Evolutionary conservation across 2,329 filamentous ascomycete species (phyloP).

Genomic region (Aspergillus piperis): DNA sequence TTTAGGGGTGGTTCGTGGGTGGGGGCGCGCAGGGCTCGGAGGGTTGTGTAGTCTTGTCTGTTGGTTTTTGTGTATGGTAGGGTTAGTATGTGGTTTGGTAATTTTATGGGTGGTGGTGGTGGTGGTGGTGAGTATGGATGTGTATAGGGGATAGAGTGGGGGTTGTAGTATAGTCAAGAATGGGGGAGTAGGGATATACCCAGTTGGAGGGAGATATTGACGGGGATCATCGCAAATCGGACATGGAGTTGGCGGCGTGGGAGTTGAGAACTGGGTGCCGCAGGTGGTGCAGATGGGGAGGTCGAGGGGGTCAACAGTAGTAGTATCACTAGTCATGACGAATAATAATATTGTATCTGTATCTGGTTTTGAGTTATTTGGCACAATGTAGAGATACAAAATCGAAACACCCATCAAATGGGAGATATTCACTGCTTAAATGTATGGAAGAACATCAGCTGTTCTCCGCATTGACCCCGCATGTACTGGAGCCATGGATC

Average conservation of each 20-base stretch:
- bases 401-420: neutral
- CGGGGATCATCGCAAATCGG: constrained; percentile 36
- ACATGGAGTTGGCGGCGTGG: constrained; percentile 24
- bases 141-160: neutral
- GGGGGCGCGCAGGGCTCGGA: constrained; percentile 25
- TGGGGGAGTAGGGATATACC: constrained; percentile 19
- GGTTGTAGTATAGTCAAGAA: neutral
- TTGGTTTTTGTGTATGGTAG: no score
- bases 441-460: neutral
- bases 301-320: constrained; percentile 15
- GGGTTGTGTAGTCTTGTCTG: constrained; percentile 33
- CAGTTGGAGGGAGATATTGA: constrained; percentile 31
- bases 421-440: neutral
- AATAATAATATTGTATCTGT: no score
- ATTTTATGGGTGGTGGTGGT: no score
- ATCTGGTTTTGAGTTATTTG: no score
- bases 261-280: constrained; percentile 27
- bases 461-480: neutral
- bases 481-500: neutral
- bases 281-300: constrained; percentile 31
- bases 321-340: constrained; percentile 2
- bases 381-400: neutral
- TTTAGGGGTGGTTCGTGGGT: constrained; percentile 14
- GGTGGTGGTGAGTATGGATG: neutral
- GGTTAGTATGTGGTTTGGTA: neutral